Conservation (phyloP, 1,284 basidiomycete genomes). For the Cryptococcus sp. region DNA sequence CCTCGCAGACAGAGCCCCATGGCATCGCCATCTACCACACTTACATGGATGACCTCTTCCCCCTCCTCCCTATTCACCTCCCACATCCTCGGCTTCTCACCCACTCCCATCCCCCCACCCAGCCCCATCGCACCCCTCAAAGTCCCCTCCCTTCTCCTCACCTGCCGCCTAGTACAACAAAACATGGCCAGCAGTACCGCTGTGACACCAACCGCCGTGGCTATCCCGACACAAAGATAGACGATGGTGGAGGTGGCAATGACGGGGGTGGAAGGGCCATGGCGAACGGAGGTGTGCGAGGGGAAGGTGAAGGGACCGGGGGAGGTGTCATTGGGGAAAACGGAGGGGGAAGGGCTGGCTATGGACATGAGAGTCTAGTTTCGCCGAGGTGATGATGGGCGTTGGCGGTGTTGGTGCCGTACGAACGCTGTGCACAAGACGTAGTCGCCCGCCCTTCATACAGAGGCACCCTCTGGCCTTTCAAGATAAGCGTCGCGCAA, state of each 20-base stretch:
- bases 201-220: conserved; percentile 5
- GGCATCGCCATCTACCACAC: conserved; percentile 4
- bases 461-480: neutral
- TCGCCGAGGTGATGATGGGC: too few species aligned
- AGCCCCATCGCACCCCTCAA: conserved; percentile 8
- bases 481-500: neutral
- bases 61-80: neutral
- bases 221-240: conserved; percentile 17
- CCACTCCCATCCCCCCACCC: conserved; percentile 19
- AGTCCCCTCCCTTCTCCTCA: neutral
- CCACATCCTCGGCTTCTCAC: neutral
- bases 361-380: too few species aligned
- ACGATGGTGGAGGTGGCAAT: conserved; percentile 19
- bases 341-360: neutral
- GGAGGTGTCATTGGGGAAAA: neutral
- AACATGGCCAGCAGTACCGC: conserved; percentile 2
- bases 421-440: neutral
- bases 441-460: neutral
- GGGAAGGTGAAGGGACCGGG: neutral
- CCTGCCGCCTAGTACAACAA: too few species aligned
- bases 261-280: neutral
- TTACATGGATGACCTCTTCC: neutral
- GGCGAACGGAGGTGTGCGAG: neutral
- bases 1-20: neutral
- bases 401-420: too few species aligned